Evolutionary conservation across 2,329 filamentous ascomycete species (phyloP).

Genomic region (Neofusicoccum parvum): DNA sequence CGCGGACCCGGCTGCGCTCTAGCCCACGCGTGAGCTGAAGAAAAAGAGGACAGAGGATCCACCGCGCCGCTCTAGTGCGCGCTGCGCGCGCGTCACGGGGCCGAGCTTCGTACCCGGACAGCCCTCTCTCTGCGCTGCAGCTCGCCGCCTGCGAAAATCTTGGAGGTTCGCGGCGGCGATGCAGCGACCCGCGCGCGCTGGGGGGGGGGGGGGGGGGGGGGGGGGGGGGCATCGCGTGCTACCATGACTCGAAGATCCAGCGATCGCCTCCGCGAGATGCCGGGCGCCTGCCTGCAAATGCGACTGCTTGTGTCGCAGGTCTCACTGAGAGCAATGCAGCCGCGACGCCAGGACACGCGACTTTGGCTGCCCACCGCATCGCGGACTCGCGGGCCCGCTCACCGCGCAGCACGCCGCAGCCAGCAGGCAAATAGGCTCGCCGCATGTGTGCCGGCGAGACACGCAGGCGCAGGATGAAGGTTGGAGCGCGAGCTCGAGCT

Average conservation of each 20-base stretch:
- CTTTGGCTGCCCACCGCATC: background rate
- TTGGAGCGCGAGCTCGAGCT: background rate
- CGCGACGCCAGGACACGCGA: conserved; percentile 1
- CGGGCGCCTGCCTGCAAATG: conserved; percentile 14
- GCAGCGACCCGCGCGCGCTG: conserved; percentile 3
- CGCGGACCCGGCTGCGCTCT: background rate
- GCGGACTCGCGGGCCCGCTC: too few relatives aligned
- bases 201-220: background rate
- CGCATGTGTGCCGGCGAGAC: background rate
- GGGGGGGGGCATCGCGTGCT: conserved; percentile 6
- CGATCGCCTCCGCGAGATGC: conserved; percentile 17
- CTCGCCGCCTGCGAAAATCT: conserved; percentile 17
- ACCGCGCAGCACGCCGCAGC: background rate
- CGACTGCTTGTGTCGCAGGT: conserved; percentile 10
- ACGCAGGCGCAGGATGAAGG: conserved; percentile 10
- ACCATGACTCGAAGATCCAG: conserved; percentile 19
- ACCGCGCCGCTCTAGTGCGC: conserved; percentile 12
- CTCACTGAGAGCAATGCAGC: background rate
- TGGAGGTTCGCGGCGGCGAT: conserved; percentile 17
- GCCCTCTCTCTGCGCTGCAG: background rate
- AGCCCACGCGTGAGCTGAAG: conserved; percentile 18
- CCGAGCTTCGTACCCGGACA: conserved; percentile 8
- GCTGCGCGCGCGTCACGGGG: conserved; percentile 15
- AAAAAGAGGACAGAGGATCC: conserved; percentile 14
- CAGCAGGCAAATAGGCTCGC: background rate